These are phyloP conservation scores for Diaporthe citriasiana DNA, from an alignment of 2,329 filamentous ascomycete species.

Conservation along the genomic window DNA sequence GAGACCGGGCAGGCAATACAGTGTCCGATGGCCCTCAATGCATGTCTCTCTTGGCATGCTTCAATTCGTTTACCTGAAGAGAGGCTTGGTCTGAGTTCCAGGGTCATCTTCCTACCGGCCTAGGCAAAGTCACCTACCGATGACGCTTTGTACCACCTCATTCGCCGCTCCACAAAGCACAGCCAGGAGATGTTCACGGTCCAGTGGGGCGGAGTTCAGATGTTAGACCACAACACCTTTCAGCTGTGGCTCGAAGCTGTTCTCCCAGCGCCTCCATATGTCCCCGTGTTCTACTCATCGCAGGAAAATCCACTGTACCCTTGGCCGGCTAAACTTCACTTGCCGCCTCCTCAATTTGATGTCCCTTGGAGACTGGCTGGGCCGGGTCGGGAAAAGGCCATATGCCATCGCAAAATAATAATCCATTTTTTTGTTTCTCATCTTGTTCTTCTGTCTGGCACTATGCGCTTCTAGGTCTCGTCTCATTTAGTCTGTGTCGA, in stretches of 20 bases:
- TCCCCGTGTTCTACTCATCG: neutral
- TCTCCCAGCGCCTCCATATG: constrained; percentile 2
- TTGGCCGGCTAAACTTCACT: constrained; percentile 13
- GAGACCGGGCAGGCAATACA: constrained; percentile 24
- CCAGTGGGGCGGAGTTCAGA: neutral
- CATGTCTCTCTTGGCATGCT: constrained; percentile 32
- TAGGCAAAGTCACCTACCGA: constrained; percentile 24
- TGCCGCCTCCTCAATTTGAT: neutral
- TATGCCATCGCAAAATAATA: neutral
- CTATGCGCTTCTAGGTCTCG: neutral
- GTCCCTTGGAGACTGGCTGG: neutral
- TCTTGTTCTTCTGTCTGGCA: neutral
- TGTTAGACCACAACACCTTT: constrained; percentile 5
- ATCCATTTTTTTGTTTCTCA: constrained; percentile 3
- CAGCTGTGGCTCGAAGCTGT: constrained; percentile 4
- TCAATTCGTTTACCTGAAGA: constrained; percentile 27
- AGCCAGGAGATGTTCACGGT: constrained; percentile 18
- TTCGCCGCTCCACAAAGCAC: constrained; percentile 36
- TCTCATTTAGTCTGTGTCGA: neutral
- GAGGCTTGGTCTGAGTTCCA: constrained; percentile 25
- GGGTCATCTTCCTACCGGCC: constrained; percentile 21
- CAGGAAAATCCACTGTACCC: too few relatives aligned
- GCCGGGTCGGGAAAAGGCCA: neutral
- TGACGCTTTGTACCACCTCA: constrained; percentile 40
- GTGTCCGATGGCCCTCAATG: constrained; percentile 25